A percentile compares a stretch with the other conserved stretches of the same genome.
Evolutionary conservation across 2,329 filamentous ascomycete genomes (phyloP).

Genomic region (Lachnellula cervina): DNA sequence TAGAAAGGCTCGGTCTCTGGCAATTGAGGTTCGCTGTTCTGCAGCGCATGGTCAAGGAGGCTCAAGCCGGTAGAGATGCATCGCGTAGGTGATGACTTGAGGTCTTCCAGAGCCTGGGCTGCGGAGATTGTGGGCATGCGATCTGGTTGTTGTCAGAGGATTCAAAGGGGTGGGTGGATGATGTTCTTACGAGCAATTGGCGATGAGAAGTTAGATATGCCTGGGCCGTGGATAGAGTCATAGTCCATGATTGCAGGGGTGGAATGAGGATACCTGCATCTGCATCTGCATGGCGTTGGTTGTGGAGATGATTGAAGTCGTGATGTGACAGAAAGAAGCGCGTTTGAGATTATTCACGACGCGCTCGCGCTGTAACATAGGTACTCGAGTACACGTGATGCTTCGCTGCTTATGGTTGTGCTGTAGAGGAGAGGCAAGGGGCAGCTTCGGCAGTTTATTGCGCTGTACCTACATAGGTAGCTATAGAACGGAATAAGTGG

Average conservation of each 20-base stretch:
- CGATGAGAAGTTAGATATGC: conserved; percentile 53
- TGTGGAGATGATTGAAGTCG: neutral
- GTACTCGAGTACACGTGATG: no score
- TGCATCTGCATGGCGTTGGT: neutral
- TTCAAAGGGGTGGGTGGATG: neutral
- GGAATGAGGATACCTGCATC: neutral
- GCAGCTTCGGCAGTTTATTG: no score
- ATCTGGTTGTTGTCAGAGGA: conserved; percentile 44
- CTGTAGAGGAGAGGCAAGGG: no score
- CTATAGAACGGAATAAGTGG: no score
- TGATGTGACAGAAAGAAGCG: neutral
- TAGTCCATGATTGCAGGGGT: conserved; percentile 46
- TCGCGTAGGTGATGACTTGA: conserved; percentile 46
- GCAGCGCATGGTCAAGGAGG: conserved; percentile 47
- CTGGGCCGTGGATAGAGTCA: conserved; percentile 54
- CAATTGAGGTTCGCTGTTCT: conserved; percentile 22
- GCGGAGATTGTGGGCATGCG: conserved; percentile 73
- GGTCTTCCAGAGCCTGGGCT: conserved; percentile 61
- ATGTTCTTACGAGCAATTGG: conserved; percentile 23
- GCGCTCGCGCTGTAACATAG: no score
- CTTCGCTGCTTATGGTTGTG: no score
- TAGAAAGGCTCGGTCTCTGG: conserved; percentile 17
- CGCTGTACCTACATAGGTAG: no score
- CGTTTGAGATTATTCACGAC: no score
- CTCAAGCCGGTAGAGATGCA: conserved; percentile 53